These are phyloP conservation scores for Penicillium arizonense DNA, from an alignment of 495 filamentous ascomycete species.

Conservation along the genomic window DNA sequence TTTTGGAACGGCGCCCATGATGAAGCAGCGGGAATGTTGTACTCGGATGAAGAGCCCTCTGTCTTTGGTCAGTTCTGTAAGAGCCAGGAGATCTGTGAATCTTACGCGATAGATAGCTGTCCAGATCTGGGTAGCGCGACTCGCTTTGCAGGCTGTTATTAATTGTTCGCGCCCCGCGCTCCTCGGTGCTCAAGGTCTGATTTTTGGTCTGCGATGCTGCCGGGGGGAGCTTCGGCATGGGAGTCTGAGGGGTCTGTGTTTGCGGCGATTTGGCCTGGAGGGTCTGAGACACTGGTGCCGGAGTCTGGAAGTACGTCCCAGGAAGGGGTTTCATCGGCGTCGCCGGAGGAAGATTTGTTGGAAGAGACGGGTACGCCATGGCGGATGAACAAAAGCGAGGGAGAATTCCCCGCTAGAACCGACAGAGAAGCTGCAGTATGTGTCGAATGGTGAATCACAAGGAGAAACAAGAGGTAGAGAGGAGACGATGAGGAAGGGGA, in stretches of 20 bases:
- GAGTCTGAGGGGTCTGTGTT: slow-evolving; percentile 19
- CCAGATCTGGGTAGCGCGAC: slow-evolving; percentile 81
- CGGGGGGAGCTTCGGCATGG: slow-evolving; percentile 38
- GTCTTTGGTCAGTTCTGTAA: slow-evolving; percentile 9
- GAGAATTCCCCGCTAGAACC: slow-evolving; percentile 32
- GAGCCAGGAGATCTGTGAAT: slow-evolving; percentile 12
- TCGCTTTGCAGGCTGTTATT: slow-evolving; percentile 74
- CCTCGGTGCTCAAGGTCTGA: slow-evolving; percentile 59
- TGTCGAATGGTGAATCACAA: slow-evolving; percentile 8
- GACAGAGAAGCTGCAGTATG: slow-evolving; percentile 21
- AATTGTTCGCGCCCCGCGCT: slow-evolving; percentile 79
- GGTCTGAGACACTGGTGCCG: slow-evolving; percentile 44
- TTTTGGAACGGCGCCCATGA: slow-evolving; percentile 91
- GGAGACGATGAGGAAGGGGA: slow-evolving; percentile 10
- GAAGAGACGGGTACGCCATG: slow-evolving; percentile 61
- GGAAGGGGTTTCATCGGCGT: slow-evolving; percentile 68
- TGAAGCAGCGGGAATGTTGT: slow-evolving; percentile 64
- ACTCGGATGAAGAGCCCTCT: slow-evolving; percentile 89
- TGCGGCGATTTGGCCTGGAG: slow-evolving; percentile 22
- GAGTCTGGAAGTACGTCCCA: slow-evolving; percentile 72
- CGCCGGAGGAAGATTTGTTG: slow-evolving; percentile 28
- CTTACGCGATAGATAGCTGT: slow-evolving; percentile 87
- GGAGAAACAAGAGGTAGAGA: slow-evolving; percentile 7
- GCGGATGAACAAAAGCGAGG: slow-evolving; percentile 20
- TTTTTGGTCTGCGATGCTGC: slow-evolving; percentile 33